Evolutionary conservation across 2,329 filamentous ascomycete species (phyloP), one percentile per base, ranked within the genome.

Genomic region (Clonostachys solani): DNA sequence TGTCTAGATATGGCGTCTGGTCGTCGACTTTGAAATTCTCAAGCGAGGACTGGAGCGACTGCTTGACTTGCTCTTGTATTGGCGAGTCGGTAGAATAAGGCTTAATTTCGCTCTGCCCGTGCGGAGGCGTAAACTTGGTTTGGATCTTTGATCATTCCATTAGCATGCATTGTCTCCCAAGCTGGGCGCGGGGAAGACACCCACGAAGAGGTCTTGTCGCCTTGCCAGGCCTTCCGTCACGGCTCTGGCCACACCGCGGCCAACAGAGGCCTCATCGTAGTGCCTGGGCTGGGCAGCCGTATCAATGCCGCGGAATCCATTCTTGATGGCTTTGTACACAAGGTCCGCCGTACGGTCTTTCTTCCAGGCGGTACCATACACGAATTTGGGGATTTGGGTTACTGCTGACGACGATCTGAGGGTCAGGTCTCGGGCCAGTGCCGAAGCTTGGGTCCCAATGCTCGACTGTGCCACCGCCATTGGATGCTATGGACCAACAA

Each of bases 331-430:
- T 52, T 76, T 65, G 55, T 84, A 80, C 18, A 94, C 88, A 4
- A 92, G 73, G 47, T 78, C 71, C 17, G 77, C 74, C 0, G 87
- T 90, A 16, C 68, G 67, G 1, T 85, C 81, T 57, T 86, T 84
- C 64, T 94, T 94, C 88, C 89, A 92, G n/a, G 89, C 89, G 3
- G 89, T 92, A 45, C 89, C 89, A 62, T 94, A 94, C 52, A 94
- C 57, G 33, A 84, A 68, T 51, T 70, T 74, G 6, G 78, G 78
- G 54, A 80, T 46, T 5, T 19, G 34, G 13, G 42, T 41, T 34
- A 34, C 33, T 7, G 36, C 42, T 13, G 42, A 23, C n/a, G 46
- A 33, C 16, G 42, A 18, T 33, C 8, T 13, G 4, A 49, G 35
- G 18, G 56, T 56, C 33, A 69, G 51, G 37, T 67, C 64, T 38